Base-by-base conservation (phyloP, 257 asterid species). In the Nemophila menziesii region DNA sequence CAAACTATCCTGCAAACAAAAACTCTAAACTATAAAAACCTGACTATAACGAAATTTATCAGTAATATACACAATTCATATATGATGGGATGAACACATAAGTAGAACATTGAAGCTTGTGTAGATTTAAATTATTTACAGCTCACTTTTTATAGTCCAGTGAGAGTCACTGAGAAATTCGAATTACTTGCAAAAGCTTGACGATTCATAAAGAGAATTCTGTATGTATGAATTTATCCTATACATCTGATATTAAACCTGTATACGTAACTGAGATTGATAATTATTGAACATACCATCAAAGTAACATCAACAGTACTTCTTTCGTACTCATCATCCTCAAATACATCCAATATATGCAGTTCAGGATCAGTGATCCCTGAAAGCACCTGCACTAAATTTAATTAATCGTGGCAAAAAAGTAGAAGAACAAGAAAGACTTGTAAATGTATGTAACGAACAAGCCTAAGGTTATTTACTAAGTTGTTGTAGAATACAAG, bases 271-370 rank as follows among this genome's bases (percentile, higher is more conserved):
- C 4, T 24, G 33, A 24, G 33, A 29, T 29, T 24, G 33, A 29
- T 16, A 33, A 20, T 8, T 38, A 34, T 43, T 33, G 8, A 38
- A 33, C 70, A 48, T 66, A 82, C 96, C 76, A 48, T 54, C 50
- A 82, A 23, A 38, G 58, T 26, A 53, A 74, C 92, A 48, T 74
- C 67, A 16, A 79, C 80, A 43, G 60, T 64, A 53, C 47, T 64
- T 73, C 85, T 79, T 55, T 76, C 94, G 54, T 86, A 86, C 70
- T 86, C 94, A 12, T 65, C 57, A 42, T 79, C 96, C 64, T 82
- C 96, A 56, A 86, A 86, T 24, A 48, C 58, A 71, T 86, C 94
- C 57, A 86, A 58, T 43, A 86, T 82, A 59, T 61, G 68, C 49
- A 86, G 72, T 60, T 86, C 96, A 15, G 65, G 71, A 33, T 77